Evolutionary conservation across 192 early-diverging fungal species (phyloP).

Genomic region (Umbelopsis vinacea): DNA sequence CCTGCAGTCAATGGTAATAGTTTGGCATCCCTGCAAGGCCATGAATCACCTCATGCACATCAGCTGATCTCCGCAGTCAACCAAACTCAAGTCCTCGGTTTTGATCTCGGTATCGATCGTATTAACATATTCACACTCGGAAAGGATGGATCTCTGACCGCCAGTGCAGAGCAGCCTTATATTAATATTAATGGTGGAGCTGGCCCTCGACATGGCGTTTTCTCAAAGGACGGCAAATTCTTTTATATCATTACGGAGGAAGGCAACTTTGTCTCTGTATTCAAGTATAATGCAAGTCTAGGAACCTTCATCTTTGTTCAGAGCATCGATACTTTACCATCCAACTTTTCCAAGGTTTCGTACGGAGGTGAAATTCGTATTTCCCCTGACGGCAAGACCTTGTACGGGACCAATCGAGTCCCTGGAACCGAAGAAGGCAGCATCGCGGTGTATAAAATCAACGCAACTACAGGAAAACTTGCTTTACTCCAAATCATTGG

Average conservation of each 20-base stretch:
- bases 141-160: background rate
- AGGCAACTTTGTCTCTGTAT: background rate
- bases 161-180: background rate
- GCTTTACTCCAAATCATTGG: background rate
- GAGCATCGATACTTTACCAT: constrained; percentile 1
- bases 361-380: constrained; percentile 16
- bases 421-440: background rate
- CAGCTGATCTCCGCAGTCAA: constrained; percentile 1
- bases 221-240: constrained; percentile 12
- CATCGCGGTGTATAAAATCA: background rate
- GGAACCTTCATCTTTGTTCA: background rate
- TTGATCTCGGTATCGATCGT: constrained; percentile 9
- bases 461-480: background rate
- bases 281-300: constrained; percentile 7
- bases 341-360: background rate
- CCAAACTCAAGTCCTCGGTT: background rate
- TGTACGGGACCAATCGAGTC: background rate
- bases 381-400: background rate
- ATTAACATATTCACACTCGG: background rate
- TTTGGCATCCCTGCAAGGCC: background rate
- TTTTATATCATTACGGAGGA: constrained; percentile 3
- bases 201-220: constrained; percentile 11
- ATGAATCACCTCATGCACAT: constrained; percentile 4
- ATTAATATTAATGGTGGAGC: constrained; percentile 6
- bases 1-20: background rate